A percentile compares a stretch with the other conserved stretches of the same genome.
Conservation (phyloP, 768 basidiomycete genomes). For the Leccinum aurantiacum region DNA sequence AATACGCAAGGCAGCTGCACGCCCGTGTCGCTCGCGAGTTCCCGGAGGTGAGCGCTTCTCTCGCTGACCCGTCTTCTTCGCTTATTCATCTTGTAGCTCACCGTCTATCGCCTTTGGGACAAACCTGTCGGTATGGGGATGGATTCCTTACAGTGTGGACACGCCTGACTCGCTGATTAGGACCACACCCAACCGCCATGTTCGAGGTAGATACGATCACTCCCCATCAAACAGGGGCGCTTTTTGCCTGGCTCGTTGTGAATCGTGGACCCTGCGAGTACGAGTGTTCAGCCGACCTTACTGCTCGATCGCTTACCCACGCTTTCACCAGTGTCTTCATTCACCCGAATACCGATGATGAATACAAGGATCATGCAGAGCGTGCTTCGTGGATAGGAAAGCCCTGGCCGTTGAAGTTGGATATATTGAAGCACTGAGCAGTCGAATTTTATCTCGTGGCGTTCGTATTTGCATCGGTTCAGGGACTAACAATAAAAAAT, state of each 20-base stretch:
- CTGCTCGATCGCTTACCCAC: constrained; percentile 3
- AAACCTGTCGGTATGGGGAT: constrained; percentile 50
- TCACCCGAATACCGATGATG: constrained; percentile 66
- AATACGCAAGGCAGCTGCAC: constrained; percentile 56
- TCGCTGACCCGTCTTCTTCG: neutral
- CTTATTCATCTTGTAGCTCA: constrained; percentile 40
- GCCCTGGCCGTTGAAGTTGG: constrained; percentile 53
- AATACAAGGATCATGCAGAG: constrained; percentile 60
- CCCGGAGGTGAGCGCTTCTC: constrained; percentile 51
- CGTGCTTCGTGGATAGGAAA: constrained; percentile 66
- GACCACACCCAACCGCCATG: constrained; percentile 72
- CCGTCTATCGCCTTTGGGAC: constrained; percentile 63
- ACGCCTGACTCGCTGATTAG: constrained; percentile 25
- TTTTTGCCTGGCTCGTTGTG: constrained; percentile 68
- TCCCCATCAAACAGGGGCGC: constrained; percentile 66
- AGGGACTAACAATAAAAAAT: no score
- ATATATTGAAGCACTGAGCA: constrained; percentile 21
- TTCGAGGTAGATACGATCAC: constrained; percentile 68
- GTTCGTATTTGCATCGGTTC: no score
- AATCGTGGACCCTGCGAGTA: constrained; percentile 73
- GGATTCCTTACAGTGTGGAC: neutral
- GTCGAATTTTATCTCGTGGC: no score
- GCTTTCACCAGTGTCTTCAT: constrained; percentile 48
- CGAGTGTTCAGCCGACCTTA: constrained; percentile 26
- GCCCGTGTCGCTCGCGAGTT: constrained; percentile 62